Conservation (phyloP, 148 eudicot species). For the Arctostaphylos glauca region DNA sequence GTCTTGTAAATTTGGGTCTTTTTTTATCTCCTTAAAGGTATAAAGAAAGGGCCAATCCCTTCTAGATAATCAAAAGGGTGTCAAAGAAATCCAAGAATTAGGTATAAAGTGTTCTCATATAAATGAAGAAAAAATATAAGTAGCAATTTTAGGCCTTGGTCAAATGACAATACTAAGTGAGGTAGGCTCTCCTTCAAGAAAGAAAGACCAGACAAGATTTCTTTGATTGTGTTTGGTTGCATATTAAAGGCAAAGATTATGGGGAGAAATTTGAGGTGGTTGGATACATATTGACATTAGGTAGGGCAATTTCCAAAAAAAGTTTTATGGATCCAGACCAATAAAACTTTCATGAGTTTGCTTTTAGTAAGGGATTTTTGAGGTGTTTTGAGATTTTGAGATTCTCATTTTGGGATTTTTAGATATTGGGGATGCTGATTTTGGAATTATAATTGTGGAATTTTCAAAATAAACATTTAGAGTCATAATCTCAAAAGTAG, state of each 20-base stretch:
- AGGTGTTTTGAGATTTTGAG: too few relatives aligned
- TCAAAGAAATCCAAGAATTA: slow-evolving; percentile 7
- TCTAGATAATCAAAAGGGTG: neutral
- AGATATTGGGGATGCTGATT: too few relatives aligned
- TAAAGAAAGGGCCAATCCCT: neutral
- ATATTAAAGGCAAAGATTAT: neutral
- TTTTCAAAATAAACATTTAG: too few relatives aligned
- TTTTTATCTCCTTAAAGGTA: neutral
- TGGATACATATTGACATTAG: neutral
- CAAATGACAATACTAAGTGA: neutral
- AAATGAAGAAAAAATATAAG: neutral
- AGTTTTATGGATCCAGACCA: neutral
- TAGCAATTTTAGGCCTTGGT: neutral
- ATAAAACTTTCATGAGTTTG: neutral
- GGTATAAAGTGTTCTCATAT: neutral
- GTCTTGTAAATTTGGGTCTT: too few relatives aligned
- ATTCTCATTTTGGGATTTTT: too few relatives aligned
- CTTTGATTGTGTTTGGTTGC: neutral
- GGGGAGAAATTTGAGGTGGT: neutral
- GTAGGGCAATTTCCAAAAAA: neutral
- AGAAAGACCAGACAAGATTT: neutral
- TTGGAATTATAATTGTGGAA: too few relatives aligned
- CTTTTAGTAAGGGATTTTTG: too few relatives aligned
- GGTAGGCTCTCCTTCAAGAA: neutral
- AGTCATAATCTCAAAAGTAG: too few relatives aligned